A percentile compares a stretch with the other conserved stretches of the same genome.
These are phyloP conservation scores for Brassica cretica DNA, from an alignment of 345 rosid genomes.

Conservation along the genomic window DNA sequence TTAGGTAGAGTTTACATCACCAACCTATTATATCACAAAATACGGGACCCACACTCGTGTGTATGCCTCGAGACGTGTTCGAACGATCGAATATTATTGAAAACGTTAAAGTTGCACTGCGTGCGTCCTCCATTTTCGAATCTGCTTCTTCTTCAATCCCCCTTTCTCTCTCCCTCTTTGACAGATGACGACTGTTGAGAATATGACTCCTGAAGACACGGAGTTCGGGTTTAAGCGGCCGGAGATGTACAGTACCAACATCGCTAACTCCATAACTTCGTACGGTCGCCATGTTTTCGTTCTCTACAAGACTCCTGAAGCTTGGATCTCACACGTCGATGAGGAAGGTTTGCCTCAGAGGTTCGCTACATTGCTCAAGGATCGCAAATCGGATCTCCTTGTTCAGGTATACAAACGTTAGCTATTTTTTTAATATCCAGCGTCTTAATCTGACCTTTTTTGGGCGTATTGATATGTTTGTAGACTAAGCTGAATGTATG, in stretches of 20 bases:
- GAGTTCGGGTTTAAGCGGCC: constrained; percentile 73
- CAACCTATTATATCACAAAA: neutral
- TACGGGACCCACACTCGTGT: constrained; percentile 28
- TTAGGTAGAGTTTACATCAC: neutral
- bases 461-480: neutral
- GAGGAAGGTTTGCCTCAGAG: constrained; percentile 67
- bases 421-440: neutral
- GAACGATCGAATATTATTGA: neutral
- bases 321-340: constrained; percentile 75
- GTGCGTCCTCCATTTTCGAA: neutral
- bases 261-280: constrained; percentile 62
- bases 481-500: constrained; percentile 70
- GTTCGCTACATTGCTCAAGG: constrained; percentile 58
- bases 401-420: constrained; percentile 48
- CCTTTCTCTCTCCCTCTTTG: constrained; percentile 10
- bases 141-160: constrained; percentile 16
- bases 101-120: constrained; percentile 12
- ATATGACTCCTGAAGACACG: constrained; percentile 50
- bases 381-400: constrained; percentile 62
- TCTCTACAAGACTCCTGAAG: constrained; percentile 56
- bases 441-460: neutral
- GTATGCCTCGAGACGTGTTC: constrained; percentile 30
- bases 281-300: constrained; percentile 86
- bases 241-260: constrained; percentile 74
- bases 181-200: constrained; percentile 49